Evolutionary conservation across 306 rosid species (phyloP).

Genomic region (Lathyrus sativus): DNA sequence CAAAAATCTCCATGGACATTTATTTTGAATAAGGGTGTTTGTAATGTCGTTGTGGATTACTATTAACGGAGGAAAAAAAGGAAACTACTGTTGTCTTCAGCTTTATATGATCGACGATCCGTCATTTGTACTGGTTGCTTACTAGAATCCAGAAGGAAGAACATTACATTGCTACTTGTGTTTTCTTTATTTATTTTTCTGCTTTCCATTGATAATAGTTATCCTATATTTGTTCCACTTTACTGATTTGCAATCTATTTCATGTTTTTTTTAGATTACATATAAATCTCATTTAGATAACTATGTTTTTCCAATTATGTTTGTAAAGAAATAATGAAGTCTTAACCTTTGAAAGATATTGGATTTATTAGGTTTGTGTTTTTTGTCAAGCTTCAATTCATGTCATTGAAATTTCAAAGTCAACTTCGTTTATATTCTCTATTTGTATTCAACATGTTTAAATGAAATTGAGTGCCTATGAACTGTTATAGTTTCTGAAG

Average conservation of each 20-base stretch:
- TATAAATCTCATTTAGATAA: background rate
- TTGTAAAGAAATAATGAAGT: background rate
- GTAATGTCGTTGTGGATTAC: background rate
- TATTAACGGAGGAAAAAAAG: too few relatives aligned
- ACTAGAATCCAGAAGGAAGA: too few relatives aligned
- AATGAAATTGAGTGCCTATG: background rate
- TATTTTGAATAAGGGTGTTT: background rate
- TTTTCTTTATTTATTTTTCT: too few relatives aligned
- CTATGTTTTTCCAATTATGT: background rate
- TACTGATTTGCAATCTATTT: too few relatives aligned
- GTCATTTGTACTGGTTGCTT: too few relatives aligned
- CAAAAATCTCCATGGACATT: background rate
- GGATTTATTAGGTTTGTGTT: background rate
- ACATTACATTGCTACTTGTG: too few relatives aligned
- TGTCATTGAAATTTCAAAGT: background rate
- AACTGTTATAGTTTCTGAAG: constrained; percentile 10
- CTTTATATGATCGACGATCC: too few relatives aligned
- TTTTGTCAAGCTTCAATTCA: background rate
- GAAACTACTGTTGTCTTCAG: too few relatives aligned
- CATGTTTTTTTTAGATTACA: too few relatives aligned
- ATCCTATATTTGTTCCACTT: too few relatives aligned
- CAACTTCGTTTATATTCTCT: background rate
- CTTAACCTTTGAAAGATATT: background rate
- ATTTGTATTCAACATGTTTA: background rate
- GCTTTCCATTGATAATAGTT: too few relatives aligned